These are phyloP conservation scores for Linnemannia zychae DNA, from an alignment of 192 early-diverging fungal species.

Conservation along the genomic window DNA sequence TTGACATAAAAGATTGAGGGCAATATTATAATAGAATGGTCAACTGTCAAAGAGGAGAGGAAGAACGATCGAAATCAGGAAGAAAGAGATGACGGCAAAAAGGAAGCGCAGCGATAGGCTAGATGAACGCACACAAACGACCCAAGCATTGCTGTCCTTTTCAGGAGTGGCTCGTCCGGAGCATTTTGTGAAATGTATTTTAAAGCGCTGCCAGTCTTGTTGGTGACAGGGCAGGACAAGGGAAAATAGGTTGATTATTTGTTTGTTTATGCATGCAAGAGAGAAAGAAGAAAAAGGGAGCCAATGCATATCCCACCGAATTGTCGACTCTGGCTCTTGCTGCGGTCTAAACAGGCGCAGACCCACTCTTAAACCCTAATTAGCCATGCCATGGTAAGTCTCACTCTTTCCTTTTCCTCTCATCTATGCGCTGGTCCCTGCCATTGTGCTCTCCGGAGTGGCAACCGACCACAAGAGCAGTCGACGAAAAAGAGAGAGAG, in stretches of 20 bases:
- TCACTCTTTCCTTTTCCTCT: not conserved
- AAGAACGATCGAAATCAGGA: conserved; percentile 2
- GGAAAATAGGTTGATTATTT: not conserved
- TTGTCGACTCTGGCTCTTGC: conserved; percentile 6
- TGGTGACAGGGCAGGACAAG: not conserved
- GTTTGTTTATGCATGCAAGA: conserved; percentile 1
- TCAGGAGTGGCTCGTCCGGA: conserved; percentile 1
- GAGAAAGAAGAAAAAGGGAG: not conserved
- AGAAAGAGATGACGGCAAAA: not conserved
- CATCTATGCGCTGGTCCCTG: not conserved
- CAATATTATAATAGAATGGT: not conserved
- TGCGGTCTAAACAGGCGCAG: not conserved
- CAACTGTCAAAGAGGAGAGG: not conserved
- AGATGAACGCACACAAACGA: not conserved
- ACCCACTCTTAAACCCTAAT: not conserved
- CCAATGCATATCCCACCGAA: conserved; percentile 5
- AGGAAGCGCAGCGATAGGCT: conserved; percentile 8
- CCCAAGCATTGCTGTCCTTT: conserved; percentile 4
- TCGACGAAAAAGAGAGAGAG: not conserved
- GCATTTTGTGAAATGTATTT: not conserved
- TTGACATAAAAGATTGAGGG: not conserved
- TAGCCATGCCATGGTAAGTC: not conserved
- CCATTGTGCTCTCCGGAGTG: not conserved
- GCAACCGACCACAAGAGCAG: not conserved
- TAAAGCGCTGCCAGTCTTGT: not conserved